Evolutionary conservation across 2,329 filamentous ascomycete genomes (phyloP), one percentile per base, ranked within the genome.

Genomic region (Claviceps digitariae): DNA sequence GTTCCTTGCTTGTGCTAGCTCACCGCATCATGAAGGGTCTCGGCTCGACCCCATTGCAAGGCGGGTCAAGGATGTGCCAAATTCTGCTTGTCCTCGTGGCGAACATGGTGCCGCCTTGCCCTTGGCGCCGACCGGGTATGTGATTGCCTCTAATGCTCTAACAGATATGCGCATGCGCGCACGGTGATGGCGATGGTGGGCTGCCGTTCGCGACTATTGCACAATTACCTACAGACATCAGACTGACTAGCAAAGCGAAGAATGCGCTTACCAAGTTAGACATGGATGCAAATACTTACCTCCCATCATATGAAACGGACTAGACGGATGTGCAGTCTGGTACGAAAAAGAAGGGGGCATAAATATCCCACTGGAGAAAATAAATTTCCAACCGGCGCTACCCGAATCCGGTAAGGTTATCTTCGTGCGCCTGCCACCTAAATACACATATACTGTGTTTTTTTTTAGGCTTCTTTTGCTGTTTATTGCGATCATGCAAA

Each of bases 91-190:
- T 50, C 50, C 46, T 55, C 46, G 53, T 55, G 50, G 50, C 34
- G 20, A 40, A 38, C 40, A 41, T 43, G 44, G 21, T 46, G 53
- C 53, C 52, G 43, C 49, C 38, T 29, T 31, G 38, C 27, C n/a
- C 53, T 52, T 54, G 53, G 53, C 53, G 31, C 5, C 50, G 50
- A 52, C 53, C 47, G 52, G 53, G 50, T 25, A 54, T 41, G 45
- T 31, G 45, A 34, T 20, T 15, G 43, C 43, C 20, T 29, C 29
- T 17, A 5, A 38, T 25, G 34, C 49, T 6, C 49, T 40, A 36
- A 20, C 53, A 21, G 41, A 40, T n/a, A 15, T 31, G 40, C 29
- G 46, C 45, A 43, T 27, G 8, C 7, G 25, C 17, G 27, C 41
- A 44, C 49, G 25, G 38, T 43, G 41, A 27, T 48, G 43, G 25